phyloP scores from a whole-genome alignment of 345 rosid genomes.

The Eucalyptus regnans region DNA sequence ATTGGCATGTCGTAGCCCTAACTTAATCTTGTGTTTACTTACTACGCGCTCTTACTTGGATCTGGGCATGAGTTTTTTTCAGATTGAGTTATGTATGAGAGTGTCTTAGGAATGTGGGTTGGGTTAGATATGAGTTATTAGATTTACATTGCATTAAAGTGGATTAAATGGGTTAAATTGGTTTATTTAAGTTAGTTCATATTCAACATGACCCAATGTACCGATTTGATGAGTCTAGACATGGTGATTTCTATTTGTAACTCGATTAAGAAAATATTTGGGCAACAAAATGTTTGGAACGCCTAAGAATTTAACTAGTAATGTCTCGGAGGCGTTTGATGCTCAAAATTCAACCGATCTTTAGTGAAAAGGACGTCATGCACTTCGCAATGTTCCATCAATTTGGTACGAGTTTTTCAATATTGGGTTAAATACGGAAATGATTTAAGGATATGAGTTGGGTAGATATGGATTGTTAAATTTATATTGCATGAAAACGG shows the following conservation, averaged over 20 bases:
- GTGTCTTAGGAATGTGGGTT: background rate
- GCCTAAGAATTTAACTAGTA: too few relatives aligned
- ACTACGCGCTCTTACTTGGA: background rate
- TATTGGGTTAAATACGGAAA: too few relatives aligned
- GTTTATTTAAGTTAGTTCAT: background rate
- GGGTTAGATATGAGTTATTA: background rate
- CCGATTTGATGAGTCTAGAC: background rate
- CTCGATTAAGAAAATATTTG: too few relatives aligned
- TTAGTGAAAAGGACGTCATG: background rate
- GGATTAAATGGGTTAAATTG: background rate
- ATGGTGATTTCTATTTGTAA: background rate
- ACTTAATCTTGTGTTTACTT: background rate
- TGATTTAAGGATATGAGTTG: background rate
- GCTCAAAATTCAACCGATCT: background rate
- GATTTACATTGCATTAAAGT: too few relatives aligned
- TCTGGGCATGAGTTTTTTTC: background rate
- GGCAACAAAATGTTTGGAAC: too few relatives aligned
- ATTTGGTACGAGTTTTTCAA: background rate
- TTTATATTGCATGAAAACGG: too few relatives aligned
- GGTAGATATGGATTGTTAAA: background rate
- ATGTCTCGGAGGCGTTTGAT: background rate
- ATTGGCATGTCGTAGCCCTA: background rate
- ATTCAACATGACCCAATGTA: background rate
- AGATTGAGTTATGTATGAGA: background rate
- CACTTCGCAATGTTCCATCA: background rate